Base-by-base conservation (phyloP, 2,329 filamentous ascomycete genomes). In the Stenocarpella maydis region DNA sequence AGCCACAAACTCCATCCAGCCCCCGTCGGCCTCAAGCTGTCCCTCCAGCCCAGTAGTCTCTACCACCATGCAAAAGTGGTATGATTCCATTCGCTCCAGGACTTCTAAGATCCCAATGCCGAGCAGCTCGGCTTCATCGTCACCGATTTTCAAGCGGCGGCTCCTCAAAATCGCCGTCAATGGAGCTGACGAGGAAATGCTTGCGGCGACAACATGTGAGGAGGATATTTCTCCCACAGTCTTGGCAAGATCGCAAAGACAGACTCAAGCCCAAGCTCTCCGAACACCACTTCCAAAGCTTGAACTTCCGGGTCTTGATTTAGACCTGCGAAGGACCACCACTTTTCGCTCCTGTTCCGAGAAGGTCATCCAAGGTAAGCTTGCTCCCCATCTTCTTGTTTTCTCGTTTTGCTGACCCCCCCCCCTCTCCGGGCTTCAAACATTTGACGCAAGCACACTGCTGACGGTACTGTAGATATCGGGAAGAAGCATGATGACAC, bases 1-100 rank as follows among this genome's bases (percentile, higher is more conserved):
- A 21, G 53, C 67, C 58, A 69, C 67, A 21, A 71, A 71, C n/a
- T 26, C 31, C 37, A 65, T 34, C 24, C 10, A 49, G 19, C 14
- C n/a, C 8, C 19, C 28, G 31, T 21, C 34, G 10, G 58, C 37
- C 60, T 17, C 60, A 10, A 58, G 65, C 19, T 39, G 43, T 39
- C 41, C 45, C 14, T 64, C 63, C 45, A 67, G 70, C 34, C 67
- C 70, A 26, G 24, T 4, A 15, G 67, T 21, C n/a, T 69, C 53
- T 47, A 10, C 49, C 15, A 37, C 63, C 26, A 71, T 69, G 19
- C 63, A 69, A 34, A 69, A 31, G 41, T 69, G 67, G 70, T 69
- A 67, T 41, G 50, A 55, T 34, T 69, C 67, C 4, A 24, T 71
- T 34, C 70, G 70, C 9, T 60, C 67, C 10, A 63, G 39, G 41